Percentiles rank a stretch among this genome's conserved stretches.
Conservation (phyloP, 1,139 yeast genomes). For the Saccharomycopsis crataegensis region DNA sequence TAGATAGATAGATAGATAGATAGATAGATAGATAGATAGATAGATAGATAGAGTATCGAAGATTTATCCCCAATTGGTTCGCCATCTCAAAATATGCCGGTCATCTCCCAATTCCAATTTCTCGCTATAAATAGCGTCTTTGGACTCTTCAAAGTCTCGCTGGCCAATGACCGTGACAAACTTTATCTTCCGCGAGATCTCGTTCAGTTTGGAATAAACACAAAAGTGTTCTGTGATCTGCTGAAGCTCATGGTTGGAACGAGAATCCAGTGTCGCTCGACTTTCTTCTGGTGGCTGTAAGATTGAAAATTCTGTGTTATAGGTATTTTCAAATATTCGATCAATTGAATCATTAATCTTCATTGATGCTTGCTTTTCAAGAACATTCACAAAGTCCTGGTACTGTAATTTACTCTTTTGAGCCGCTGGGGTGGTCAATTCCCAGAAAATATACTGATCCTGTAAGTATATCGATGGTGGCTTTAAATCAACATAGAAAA, state of each 20-base stretch:
- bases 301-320: not conserved
- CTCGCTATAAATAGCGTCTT: not conserved
- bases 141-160: not conserved
- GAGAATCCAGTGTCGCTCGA: not conserved
- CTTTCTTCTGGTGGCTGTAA: not conserved
- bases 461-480: conserved; percentile 8
- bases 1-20: too few species aligned
- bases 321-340: not conserved
- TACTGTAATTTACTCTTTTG: not conserved
- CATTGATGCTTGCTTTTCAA: conserved; percentile 10
- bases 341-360: not conserved
- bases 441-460: conserved; percentile 2
- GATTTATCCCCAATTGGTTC: conserved; percentile 1
- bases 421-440: not conserved
- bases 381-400: conserved; percentile 1
- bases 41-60: not conserved
- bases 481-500: conserved; percentile 50
- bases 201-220: not conserved
- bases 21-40: too few species aligned
- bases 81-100: not conserved
- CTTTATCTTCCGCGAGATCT: not conserved
- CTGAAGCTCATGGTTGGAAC: not conserved
- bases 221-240: not conserved
- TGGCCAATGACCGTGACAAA: conserved; percentile 2
- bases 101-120: not conserved